phyloP scores from a whole-genome alignment of 176 grass and related monocot genomes.

The Oryza officinalis region DNA sequence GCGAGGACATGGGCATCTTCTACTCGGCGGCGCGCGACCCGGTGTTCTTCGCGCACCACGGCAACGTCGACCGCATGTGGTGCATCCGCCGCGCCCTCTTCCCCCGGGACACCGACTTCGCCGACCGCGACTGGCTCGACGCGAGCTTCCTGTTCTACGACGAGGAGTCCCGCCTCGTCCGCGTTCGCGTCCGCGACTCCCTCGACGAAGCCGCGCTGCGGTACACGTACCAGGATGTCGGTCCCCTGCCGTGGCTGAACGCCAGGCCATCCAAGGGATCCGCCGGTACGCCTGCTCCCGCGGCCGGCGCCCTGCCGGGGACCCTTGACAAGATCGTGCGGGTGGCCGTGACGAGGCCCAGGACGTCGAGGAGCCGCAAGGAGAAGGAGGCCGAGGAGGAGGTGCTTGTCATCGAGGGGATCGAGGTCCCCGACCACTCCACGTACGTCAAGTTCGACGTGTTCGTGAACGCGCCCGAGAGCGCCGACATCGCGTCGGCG shows the following conservation, averaged over 20 bases:
- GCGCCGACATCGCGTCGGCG: background rate
- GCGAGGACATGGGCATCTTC: constrained; percentile 78
- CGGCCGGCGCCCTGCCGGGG: constrained; percentile 31
- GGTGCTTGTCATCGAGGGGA: constrained; percentile 62
- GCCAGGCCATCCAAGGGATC: background rate
- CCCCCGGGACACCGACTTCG: constrained; percentile 40
- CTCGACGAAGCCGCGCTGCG: constrained; percentile 41
- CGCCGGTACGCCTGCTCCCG: background rate
- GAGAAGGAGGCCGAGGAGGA: constrained; percentile 68
- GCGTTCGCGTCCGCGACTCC: constrained; percentile 61
- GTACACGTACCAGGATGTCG: constrained; percentile 62
- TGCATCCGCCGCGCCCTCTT: constrained; percentile 53
- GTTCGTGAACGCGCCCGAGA: constrained; percentile 39
- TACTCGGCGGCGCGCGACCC: constrained; percentile 61
- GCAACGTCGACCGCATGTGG: constrained; percentile 72
- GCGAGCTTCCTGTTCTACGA: constrained; percentile 85
- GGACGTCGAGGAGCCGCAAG: constrained; percentile 25
- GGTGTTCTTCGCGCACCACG: constrained; percentile 75
- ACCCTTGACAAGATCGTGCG: constrained; percentile 29
- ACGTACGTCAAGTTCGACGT: constrained; percentile 77
- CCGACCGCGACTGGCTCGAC: constrained; percentile 73
- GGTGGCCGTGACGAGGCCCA: constrained; percentile 47
- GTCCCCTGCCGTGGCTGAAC: constrained; percentile 50
- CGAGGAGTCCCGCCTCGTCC: constrained; percentile 68
- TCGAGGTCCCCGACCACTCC: constrained; percentile 34